Evolutionary conservation across 1,284 basidiomycete genomes (phyloP), one percentile per base, ranked within the genome.

Genomic region (Puccinia novopanici): DNA sequence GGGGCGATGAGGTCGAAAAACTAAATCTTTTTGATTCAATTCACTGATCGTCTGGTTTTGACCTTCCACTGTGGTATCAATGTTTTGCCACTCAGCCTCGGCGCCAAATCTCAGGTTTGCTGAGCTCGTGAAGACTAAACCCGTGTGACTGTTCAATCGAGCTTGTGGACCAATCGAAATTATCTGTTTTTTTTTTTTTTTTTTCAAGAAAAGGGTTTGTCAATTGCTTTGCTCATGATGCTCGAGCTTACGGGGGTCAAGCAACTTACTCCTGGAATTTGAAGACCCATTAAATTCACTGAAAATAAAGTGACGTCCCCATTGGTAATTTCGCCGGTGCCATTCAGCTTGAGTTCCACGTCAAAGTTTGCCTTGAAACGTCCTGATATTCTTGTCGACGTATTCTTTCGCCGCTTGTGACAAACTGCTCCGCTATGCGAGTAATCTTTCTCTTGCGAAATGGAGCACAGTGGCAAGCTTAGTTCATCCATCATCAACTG

Each of bases 111-210:
- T 74, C 22, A 71, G 34, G 40, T 50, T 73, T 10, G 78, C 78
- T 24, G 78, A 73, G 37, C 78, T 59, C 52, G 50, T 34, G 27
- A 80, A 80, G 24, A 52, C 59, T 30, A 80, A 63, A 67, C 37
- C 59, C 4, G 59, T 57, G 15, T 73, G 34, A 52, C 67, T 80
- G 40, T 73, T 48, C 24, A 80, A 73, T 24, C 57, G 54, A 48
- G 68, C 59, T 65, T 73, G 42, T n/a, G 78, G 71, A 13, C 78
- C 78, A 42, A 80, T 52, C 55, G 78, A 73, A n/a, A 80, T 12
- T 24, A 80, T 74, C 78, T 80, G 50, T 27, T 3, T 48, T 27
- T 24, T 68, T 40, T 40, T 40, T 40, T 15, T 15, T 3, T 15
- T 6, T 57, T 9, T 8, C 8, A 30, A 61, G 17, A 9, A 68